Percentiles rank a stretch among this genome's conserved stretches.
phyloP scores from a whole-genome alignment of 441 rosid species.

The Gossypium lobatum region DNA sequence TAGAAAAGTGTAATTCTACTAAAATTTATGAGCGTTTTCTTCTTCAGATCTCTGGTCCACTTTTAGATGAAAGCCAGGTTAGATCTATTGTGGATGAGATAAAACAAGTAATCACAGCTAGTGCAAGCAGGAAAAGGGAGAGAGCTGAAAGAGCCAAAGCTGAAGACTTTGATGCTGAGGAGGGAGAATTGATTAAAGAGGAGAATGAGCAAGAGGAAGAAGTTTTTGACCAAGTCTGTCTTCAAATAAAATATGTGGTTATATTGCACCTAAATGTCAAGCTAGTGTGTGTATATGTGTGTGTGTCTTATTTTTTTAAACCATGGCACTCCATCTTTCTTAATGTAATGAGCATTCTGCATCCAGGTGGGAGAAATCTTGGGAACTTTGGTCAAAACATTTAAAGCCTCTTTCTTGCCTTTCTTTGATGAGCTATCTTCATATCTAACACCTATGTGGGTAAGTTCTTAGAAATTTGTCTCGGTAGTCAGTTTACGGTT shows the following conservation, averaged over 20 bases:
- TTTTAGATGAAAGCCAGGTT: slow-evolving; percentile 83
- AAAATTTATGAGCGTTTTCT: slow-evolving; percentile 19
- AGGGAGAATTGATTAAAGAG: slow-evolving; percentile 91
- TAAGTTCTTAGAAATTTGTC: slow-evolving; percentile 36
- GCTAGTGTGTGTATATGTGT: neutral
- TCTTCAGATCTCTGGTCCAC: slow-evolving; percentile 74
- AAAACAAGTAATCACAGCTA: slow-evolving; percentile 90
- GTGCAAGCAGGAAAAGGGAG: slow-evolving; percentile 91
- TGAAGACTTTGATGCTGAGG: slow-evolving; percentile 99
- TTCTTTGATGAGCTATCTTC: slow-evolving; percentile 91
- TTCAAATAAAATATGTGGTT: slow-evolving; percentile 15
- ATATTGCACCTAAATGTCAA: neutral
- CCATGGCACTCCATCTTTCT: slow-evolving; percentile 4
- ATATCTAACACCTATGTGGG: slow-evolving; percentile 99
- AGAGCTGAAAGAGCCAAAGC: slow-evolving; percentile 91
- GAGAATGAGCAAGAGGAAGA: slow-evolving; percentile 99
- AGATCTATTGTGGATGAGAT: slow-evolving; percentile 88
- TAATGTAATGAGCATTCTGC: slow-evolving; percentile 9
- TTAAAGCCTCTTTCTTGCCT: slow-evolving; percentile 85
- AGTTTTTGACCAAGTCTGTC: slow-evolving; percentile 93
- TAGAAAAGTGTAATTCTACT: slow-evolving; percentile 9
- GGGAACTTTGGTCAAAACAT: slow-evolving; percentile 97
- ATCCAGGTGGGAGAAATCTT: slow-evolving; percentile 92
- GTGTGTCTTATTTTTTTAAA: neutral
- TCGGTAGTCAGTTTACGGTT: neutral